Evolutionary conservation across 768 basidiomycete genomes (phyloP).

Genomic region (Pulveroboletus sp.): DNA sequence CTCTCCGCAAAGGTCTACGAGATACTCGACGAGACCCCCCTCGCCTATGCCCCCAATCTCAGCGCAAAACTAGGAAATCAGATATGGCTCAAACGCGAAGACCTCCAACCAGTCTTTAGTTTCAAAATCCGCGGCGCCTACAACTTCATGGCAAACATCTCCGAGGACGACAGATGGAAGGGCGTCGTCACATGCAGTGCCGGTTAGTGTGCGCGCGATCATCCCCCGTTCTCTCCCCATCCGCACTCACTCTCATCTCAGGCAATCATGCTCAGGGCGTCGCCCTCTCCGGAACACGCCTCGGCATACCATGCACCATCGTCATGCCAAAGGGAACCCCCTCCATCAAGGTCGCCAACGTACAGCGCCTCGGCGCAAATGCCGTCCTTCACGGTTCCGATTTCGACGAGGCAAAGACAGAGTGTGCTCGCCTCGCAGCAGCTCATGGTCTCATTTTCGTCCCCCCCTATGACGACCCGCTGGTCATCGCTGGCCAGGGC

Average conservation of each 20-base stretch:
- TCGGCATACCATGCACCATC: slow-evolving; percentile 94
- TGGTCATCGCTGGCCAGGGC: slow-evolving; percentile 96
- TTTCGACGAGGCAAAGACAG: slow-evolving; percentile 94
- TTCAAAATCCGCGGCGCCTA: slow-evolving; percentile 99
- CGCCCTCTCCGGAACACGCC: slow-evolving; percentile 84
- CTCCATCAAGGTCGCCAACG: slow-evolving; percentile 93
- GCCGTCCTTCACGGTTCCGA: slow-evolving; percentile 88
- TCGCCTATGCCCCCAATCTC: slow-evolving; percentile 82
- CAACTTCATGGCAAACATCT: slow-evolving; percentile 93
- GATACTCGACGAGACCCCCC: slow-evolving; percentile 83
- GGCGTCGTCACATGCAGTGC: slow-evolving; percentile 98
- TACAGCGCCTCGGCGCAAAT: slow-evolving; percentile 91
- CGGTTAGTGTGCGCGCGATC: slow-evolving; percentile 68
- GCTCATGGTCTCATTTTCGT: slow-evolving; percentile 81
- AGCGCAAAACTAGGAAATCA: slow-evolving; percentile 86
- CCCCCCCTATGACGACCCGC: slow-evolving; percentile 95
- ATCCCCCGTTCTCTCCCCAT: neutral
- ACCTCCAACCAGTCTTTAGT: slow-evolving; percentile 95
- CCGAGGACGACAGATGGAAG: slow-evolving; percentile 90
- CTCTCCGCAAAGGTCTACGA: slow-evolving; percentile 90
- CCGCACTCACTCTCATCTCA: slow-evolving; percentile 29
- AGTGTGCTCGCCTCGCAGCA: slow-evolving; percentile 82
- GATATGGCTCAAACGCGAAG: slow-evolving; percentile 96
- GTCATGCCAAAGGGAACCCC: slow-evolving; percentile 97
- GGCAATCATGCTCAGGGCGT: slow-evolving; percentile 99